Evolutionary conservation across 345 rosid species (phyloP).

Genomic region (Lumnitzera littorea): DNA sequence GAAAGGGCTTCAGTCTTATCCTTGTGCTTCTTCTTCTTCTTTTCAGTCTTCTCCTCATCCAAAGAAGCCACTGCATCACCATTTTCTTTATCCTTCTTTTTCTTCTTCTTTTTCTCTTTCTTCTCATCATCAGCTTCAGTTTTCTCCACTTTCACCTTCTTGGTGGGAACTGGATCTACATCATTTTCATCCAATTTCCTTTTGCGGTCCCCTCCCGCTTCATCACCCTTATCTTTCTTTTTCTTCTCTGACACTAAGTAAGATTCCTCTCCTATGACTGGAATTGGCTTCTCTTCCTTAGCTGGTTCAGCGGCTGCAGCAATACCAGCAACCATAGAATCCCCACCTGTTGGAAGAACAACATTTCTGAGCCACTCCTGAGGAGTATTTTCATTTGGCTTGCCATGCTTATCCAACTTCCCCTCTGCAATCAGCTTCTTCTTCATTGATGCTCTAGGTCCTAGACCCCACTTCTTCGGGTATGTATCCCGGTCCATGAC

Average conservation of each 20-base stretch:
- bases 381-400: slow-evolving; percentile 75
- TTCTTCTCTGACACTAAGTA: slow-evolving; percentile 20
- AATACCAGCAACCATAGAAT: slow-evolving; percentile 55
- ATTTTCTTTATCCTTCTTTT: slow-evolving; percentile 45
- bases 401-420: slow-evolving; percentile 83
- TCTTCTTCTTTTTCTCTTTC: slow-evolving; percentile 41
- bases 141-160: slow-evolving; percentile 46
- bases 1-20: slow-evolving; percentile 24
- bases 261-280: slow-evolving; percentile 10
- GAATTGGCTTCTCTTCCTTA: slow-evolving; percentile 4
- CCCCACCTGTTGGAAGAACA: slow-evolving; percentile 65
- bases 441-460: slow-evolving; percentile 82
- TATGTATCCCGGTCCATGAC: slow-evolving; percentile 98
- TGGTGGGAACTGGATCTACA: slow-evolving; percentile 38
- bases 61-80: slow-evolving; percentile 25
- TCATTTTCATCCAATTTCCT: slow-evolving; percentile 42
- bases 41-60: slow-evolving; percentile 29
- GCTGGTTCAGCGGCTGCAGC: slow-evolving; percentile 52
- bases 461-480: slow-evolving; percentile 96
- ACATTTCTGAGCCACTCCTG: slow-evolving; percentile 73
- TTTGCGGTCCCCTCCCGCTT: slow-evolving; percentile 38
- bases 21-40: slow-evolving; percentile 39
- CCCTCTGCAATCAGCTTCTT: slow-evolving; percentile 80
- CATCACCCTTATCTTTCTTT: slow-evolving; percentile 26
- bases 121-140: slow-evolving; percentile 38